These are phyloP conservation scores for Sergeia podlipaevii DNA, from an alignment of 208 protist species.

Conservation along the genomic window DNA sequence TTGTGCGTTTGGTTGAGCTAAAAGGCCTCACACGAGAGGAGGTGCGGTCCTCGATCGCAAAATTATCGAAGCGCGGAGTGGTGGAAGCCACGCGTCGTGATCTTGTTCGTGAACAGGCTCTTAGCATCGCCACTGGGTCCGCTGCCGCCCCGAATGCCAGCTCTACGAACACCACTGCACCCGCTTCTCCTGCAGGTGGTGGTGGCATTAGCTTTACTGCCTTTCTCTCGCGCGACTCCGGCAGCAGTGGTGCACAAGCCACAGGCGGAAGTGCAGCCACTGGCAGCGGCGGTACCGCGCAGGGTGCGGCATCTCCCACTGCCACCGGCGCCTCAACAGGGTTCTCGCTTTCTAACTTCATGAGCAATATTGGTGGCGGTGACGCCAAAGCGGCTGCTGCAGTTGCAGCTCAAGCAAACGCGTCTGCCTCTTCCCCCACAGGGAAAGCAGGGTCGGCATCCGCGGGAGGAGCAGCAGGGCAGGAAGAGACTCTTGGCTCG, in stretches of 20 bases:
- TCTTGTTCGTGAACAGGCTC: conserved; percentile 27
- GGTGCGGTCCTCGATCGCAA: conserved; percentile 69
- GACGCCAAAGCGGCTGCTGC: neutral
- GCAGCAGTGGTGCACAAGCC: conserved; percentile 1
- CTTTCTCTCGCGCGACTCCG: conserved; percentile 36
- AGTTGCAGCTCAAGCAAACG: neutral
- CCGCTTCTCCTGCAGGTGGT: neutral
- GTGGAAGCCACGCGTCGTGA: conserved; percentile 86
- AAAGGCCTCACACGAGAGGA: conserved; percentile 81
- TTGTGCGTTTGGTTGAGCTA: conserved; percentile 80
- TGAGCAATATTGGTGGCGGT: conserved; percentile 20
- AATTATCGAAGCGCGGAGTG: conserved; percentile 79
- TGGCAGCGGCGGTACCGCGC: neutral
- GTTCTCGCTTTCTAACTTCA: conserved; percentile 26
- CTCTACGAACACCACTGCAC: neutral
- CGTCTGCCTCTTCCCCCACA: neutral
- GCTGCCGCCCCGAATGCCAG: conserved; percentile 2
- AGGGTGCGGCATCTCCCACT: neutral
- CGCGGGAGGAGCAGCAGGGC: conserved; percentile 3
- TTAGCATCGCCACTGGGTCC: conserved; percentile 32
- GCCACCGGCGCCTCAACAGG: conserved; percentile 5
- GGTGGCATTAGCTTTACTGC: conserved; percentile 45
- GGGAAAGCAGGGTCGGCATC: neutral
- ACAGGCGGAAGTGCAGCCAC: neutral
- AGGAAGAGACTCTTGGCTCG: conserved; percentile 44